A percentile compares a stretch with the other conserved stretches of the same genome.
Evolutionary conservation across 176 grass and related monocot species (phyloP).

Genomic region (Oryza meyeriana): DNA sequence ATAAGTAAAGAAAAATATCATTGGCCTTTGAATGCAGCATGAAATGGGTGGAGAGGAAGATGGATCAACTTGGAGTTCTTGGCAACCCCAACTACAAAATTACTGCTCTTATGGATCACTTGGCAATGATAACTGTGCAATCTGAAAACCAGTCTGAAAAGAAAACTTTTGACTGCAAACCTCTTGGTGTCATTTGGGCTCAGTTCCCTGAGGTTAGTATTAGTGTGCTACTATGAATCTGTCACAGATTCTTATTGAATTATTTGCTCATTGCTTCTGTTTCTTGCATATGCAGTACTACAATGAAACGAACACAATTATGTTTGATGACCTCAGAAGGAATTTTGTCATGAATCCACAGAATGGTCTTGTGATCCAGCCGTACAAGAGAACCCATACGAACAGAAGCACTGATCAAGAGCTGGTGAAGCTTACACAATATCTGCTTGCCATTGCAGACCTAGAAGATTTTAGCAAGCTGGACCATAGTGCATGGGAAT

Average conservation of each 20-base stretch:
- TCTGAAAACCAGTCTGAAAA: constrained; percentile 50
- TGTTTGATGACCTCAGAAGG: constrained; percentile 95
- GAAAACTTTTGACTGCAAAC: constrained; percentile 87
- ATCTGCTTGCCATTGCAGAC: constrained; percentile 82
- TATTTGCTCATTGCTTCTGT: constrained; percentile 1
- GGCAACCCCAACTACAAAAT: constrained; percentile 87
- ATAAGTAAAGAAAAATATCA: neutral
- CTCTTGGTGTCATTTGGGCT: constrained; percentile 90
- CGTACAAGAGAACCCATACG: constrained; percentile 72
- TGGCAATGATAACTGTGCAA: constrained; percentile 98
- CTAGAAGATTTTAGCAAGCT: constrained; percentile 74
- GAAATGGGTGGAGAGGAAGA: constrained; percentile 99
- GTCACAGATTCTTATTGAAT: neutral
- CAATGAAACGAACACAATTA: constrained; percentile 78
- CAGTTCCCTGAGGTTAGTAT: constrained; percentile 77
- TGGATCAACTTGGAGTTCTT: constrained; percentile 91
- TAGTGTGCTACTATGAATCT: neutral
- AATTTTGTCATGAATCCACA: constrained; percentile 99
- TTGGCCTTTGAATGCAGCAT: constrained; percentile 57
- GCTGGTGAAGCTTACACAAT: constrained; percentile 75
- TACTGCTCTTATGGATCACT: constrained; percentile 92
- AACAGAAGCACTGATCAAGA: constrained; percentile 68
- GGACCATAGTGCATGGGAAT: constrained; percentile 80
- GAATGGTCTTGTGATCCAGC: constrained; percentile 81
- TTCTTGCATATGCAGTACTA: constrained; percentile 67